A percentile compares a stretch with the other conserved stretches of the same genome.
Conservation (phyloP, 129 eudicot species). For the Pseudognaphalium luteoalbum region DNA sequence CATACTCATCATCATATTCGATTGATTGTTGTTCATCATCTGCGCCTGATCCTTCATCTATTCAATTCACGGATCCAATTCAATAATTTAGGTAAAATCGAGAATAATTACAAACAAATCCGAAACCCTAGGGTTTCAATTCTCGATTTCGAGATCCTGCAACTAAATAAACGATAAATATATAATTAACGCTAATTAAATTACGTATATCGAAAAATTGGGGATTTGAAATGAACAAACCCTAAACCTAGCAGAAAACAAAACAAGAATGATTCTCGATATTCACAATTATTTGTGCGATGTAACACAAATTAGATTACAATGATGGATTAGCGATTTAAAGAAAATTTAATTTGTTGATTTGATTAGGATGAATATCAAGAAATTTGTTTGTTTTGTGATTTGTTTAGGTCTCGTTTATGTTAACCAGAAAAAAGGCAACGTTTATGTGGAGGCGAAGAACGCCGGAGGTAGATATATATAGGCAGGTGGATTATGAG, state of each 20-base stretch:
- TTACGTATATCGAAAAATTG: conserved; percentile 9
- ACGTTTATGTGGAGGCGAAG: conserved; percentile 40
- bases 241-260: conserved; percentile 33
- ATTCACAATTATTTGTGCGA: conserved; percentile 22
- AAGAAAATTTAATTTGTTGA: conserved; percentile 1
- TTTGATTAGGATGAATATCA: conserved; percentile 32
- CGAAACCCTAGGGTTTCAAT: conserved; percentile 27
- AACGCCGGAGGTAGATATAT: conserved; percentile 8
- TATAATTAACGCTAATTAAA: neutral
- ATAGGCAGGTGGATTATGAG: conserved; percentile 12
- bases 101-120: neutral
- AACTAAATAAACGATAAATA: neutral
- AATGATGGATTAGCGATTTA: neutral
- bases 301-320: neutral
- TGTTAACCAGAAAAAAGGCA: conserved; percentile 9
- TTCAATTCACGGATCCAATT: neutral
- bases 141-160: conserved; percentile 17
- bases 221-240: conserved; percentile 10
- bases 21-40: conserved; percentile 21
- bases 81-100: conserved; percentile 3
- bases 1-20: conserved; percentile 45
- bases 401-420: conserved; percentile 17
- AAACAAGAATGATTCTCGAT: conserved; percentile 23
- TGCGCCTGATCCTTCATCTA: conserved; percentile 43
- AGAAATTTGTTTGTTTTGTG: conserved; percentile 31